These are phyloP conservation scores for Parathielavia appendiculata DNA, from an alignment of 495 filamentous ascomycete species.

Conservation along the genomic window DNA sequence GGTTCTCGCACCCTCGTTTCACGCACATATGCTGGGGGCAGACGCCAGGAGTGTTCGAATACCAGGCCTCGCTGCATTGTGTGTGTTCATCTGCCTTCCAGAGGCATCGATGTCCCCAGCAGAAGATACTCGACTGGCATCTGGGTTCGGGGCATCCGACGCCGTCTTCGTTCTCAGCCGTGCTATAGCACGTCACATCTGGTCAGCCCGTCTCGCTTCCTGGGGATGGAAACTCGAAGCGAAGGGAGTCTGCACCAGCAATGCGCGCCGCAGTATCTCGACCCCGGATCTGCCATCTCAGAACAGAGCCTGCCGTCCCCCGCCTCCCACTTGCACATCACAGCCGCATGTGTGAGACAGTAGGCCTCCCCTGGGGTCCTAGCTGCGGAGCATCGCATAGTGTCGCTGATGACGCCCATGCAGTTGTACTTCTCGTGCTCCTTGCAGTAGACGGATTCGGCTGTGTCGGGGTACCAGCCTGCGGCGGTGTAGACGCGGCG, in stretches of 20 bases:
- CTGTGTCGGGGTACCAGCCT: conserved; percentile 3
- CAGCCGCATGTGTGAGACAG: neutral
- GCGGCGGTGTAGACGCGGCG: neutral
- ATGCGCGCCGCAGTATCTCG: conserved; percentile 3
- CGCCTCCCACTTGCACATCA: neutral
- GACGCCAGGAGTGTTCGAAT: neutral
- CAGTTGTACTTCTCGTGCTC: conserved; percentile 3
- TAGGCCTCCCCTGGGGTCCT: neutral
- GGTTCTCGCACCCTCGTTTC: neutral
- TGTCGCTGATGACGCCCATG: neutral
- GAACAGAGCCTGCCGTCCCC: neutral
- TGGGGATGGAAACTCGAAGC: neutral
- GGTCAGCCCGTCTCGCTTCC: neutral
- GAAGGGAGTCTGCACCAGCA: neutral
- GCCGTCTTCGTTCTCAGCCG: neutral
- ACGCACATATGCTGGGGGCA: neutral
- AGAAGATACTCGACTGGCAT: neutral
- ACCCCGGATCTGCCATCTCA: neutral
- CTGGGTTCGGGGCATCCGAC: neutral
- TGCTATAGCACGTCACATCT: neutral
- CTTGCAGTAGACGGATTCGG: neutral
- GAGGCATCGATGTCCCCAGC: neutral
- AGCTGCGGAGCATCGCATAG: neutral
- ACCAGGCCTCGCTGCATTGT: neutral
- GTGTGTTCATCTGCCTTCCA: neutral